These are phyloP conservation scores for Chaetomiaceae sp. DNA, from an alignment of 2,329 filamentous ascomycete species.

Conservation along the genomic window DNA sequence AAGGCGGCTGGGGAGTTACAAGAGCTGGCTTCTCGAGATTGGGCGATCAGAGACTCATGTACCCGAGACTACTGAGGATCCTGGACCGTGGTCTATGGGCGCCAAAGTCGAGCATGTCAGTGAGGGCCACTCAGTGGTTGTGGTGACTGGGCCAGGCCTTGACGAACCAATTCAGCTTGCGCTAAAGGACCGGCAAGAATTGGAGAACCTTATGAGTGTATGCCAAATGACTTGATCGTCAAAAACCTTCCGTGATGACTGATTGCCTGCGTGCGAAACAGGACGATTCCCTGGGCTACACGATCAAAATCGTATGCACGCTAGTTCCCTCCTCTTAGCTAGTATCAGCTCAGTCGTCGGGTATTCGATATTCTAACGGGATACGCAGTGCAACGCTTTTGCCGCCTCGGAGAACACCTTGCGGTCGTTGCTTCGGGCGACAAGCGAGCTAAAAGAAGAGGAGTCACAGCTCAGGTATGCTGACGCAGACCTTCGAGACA, in stretches of 20 bases:
- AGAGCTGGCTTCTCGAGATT: slow-evolving; percentile 1
- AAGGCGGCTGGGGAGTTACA: slow-evolving; percentile 2
- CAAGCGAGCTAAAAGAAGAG: slow-evolving; percentile 1
- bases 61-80: background rate
- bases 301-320: slow-evolving; percentile 14
- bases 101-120: background rate
- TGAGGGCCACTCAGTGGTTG: background rate
- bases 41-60: background rate
- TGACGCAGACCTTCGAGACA: background rate
- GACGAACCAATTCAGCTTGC: slow-evolving; percentile 4
- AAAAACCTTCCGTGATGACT: background rate
- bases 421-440: background rate
- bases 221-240: background rate
- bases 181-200: slow-evolving; percentile 8
- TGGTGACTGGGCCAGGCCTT: slow-evolving; percentile 3
- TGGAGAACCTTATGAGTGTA: slow-evolving; percentile 13
- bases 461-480: slow-evolving; percentile 12
- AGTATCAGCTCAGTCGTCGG: too few relatives aligned
- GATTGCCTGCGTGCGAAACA: background rate
- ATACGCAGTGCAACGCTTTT: slow-evolving; percentile 13
- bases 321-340: too few relatives aligned
- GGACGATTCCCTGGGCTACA: slow-evolving; percentile 17
- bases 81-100: slow-evolving; percentile 4
- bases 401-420: slow-evolving; percentile 8
- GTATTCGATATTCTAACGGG: background rate